Evolutionary conservation across 176 grass and related monocot species (phyloP).

Genomic region (Pontederia paniculata): DNA sequence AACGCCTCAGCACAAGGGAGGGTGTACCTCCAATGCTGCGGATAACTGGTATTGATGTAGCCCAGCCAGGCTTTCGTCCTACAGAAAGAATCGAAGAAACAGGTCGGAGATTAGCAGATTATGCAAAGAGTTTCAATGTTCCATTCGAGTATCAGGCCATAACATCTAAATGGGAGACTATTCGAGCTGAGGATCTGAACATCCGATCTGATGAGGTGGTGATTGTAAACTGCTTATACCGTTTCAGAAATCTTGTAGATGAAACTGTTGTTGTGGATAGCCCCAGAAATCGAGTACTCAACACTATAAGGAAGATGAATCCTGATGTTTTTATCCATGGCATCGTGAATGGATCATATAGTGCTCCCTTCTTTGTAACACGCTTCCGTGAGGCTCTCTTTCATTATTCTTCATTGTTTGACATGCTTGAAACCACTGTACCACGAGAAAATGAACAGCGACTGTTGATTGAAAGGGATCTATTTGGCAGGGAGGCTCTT

Average conservation of each 20-base stretch:
- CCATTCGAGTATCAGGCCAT: conserved; percentile 88
- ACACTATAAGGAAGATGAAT: conserved; percentile 89
- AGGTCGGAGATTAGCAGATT: conserved; percentile 67
- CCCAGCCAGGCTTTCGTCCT: conserved; percentile 83
- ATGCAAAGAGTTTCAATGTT: conserved; percentile 57
- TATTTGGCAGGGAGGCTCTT: conserved; percentile 84
- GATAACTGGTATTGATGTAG: conserved; percentile 89
- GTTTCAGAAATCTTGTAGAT: conserved; percentile 89
- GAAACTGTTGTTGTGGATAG: conserved; percentile 92
- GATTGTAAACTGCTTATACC: conserved; percentile 87
- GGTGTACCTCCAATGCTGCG: conserved; percentile 55
- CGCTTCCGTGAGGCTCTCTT: conserved; percentile 88
- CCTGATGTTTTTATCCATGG: conserved; percentile 84
- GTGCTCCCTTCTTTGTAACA: conserved; percentile 89
- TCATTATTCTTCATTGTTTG: conserved; percentile 85
- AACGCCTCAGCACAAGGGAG: conserved; percentile 67
- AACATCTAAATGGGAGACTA: conserved; percentile 86
- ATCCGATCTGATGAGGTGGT: conserved; percentile 69
- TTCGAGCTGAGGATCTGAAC: conserved; percentile 60
- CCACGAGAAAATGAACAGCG: conserved; percentile 73
- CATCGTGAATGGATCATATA: conserved; percentile 92
- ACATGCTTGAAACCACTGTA: conserved; percentile 85
- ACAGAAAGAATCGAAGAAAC: conserved; percentile 90
- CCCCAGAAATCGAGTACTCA: conserved; percentile 81
- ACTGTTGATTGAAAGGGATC: conserved; percentile 63